Conservation (phyloP, 163 green algal species). For the Scenedesmus sp. region DNA sequence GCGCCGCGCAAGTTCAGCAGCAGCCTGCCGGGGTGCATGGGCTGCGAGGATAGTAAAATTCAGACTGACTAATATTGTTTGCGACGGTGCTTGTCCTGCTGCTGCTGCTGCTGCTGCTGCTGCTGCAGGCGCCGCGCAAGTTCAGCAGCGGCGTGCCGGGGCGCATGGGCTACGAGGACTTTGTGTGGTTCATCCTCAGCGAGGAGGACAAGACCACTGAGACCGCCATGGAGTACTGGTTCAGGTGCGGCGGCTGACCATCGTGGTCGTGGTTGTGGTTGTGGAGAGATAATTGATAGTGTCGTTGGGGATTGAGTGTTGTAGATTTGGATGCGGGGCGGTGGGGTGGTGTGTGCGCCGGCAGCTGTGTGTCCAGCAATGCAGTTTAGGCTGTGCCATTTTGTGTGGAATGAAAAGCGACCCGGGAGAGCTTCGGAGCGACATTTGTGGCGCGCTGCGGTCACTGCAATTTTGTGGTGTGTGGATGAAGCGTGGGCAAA, state of each 20-base stretch:
- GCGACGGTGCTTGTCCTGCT: not conserved
- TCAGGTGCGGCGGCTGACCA: constrained; percentile 60
- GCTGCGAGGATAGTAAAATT: constrained; percentile 87
- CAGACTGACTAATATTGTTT: not conserved
- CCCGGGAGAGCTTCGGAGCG: too few relatives aligned
- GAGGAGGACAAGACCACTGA: constrained; percentile 99
- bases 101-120: not conserved
- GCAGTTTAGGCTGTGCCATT: not conserved
- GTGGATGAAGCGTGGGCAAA: too few relatives aligned
- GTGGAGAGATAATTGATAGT: too few relatives aligned
- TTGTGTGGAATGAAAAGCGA: not conserved
- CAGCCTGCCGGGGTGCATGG: constrained; percentile 85
- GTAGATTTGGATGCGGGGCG: too few relatives aligned
- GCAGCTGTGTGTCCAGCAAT: not conserved
- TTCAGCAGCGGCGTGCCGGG: constrained; percentile 80
- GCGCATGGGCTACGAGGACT: constrained; percentile 99
- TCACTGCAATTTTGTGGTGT: too few relatives aligned
- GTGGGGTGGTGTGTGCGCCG: too few relatives aligned
- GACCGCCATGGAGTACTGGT: constrained; percentile 97
- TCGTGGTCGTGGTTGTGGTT: too few relatives aligned
- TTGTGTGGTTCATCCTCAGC: constrained; percentile 99
- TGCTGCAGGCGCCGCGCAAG: constrained; percentile 78
- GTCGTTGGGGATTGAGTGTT: too few relatives aligned
- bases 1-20: constrained; percentile 84
- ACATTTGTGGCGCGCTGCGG: too few relatives aligned